Conservation (phyloP, 371 early-diverging fungal species). For the Entomophthora muscae region DNA sequence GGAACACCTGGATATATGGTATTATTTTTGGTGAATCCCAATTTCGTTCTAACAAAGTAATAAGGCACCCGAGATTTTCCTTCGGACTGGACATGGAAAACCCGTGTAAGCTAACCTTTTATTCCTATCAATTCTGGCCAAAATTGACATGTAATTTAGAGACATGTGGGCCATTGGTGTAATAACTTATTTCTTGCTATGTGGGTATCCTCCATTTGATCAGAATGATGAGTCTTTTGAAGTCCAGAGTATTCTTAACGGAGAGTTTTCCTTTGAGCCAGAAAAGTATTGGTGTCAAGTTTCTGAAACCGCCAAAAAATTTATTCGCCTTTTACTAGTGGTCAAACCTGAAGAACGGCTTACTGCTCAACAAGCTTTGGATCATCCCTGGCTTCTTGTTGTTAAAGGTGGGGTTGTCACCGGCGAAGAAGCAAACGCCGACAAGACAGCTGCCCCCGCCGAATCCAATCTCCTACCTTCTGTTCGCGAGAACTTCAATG, state of each 20-base stretch:
- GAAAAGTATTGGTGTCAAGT: slow-evolving; percentile 50
- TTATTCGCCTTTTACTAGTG: slow-evolving; percentile 52
- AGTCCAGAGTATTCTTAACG: slow-evolving; percentile 50
- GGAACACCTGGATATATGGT: slow-evolving; percentile 78
- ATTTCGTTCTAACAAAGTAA: not conserved
- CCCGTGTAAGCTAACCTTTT: slow-evolving; percentile 27
- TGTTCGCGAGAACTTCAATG: slow-evolving; percentile 66
- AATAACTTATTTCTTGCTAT: slow-evolving; percentile 71
- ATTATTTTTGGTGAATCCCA: not conserved
- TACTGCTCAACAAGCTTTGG: slow-evolving; percentile 53
- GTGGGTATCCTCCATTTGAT: slow-evolving; percentile 85
- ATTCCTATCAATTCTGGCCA: too few relatives aligned
- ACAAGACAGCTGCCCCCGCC: slow-evolving; percentile 12
- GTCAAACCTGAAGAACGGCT: slow-evolving; percentile 51
- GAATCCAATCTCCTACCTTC: slow-evolving; percentile 41
- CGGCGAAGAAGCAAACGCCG: slow-evolving; percentile 6
- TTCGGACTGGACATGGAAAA: slow-evolving; percentile 42
- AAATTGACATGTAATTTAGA: too few relatives aligned
- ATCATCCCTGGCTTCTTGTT: slow-evolving; percentile 36
- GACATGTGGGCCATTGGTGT: slow-evolving; percentile 93
- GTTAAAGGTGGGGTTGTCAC: not conserved
- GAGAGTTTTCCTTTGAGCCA: slow-evolving; percentile 55
- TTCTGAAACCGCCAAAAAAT: slow-evolving; percentile 51
- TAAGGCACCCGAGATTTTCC: slow-evolving; percentile 66
- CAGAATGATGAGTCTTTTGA: slow-evolving; percentile 34